Conservation (phyloP, 2,329 filamentous ascomycete genomes). For the Exophiala alcalophila region DNA sequence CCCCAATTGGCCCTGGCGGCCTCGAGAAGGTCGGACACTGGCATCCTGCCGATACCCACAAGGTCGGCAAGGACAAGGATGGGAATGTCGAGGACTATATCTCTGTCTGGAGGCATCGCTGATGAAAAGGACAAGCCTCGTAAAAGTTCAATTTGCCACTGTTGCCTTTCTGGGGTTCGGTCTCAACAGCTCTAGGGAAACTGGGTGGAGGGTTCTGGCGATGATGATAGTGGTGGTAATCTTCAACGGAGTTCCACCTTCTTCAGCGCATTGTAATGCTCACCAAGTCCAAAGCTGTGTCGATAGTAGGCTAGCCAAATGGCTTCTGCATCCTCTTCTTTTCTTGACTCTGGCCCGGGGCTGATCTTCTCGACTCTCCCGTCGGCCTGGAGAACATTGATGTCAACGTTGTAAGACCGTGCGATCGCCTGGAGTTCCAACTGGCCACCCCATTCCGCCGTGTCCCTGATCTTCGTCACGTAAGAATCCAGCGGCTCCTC, state of each 20-base stretch:
- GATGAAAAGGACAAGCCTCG: no score
- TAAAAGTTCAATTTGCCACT: no score
- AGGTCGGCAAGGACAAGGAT: slow-evolving; percentile 48
- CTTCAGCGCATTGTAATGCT: slow-evolving; percentile 92
- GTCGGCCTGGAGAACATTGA: slow-evolving; percentile 79
- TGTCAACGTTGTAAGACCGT: slow-evolving; percentile 72
- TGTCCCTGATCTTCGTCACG: slow-evolving; percentile 72
- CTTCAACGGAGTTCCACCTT: slow-evolving; percentile 20
- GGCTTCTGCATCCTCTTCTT: slow-evolving; percentile 34
- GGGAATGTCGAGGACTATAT: slow-evolving; percentile 44
- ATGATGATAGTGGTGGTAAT: background rate
- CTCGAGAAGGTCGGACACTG: slow-evolving; percentile 53
- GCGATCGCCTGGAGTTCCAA: slow-evolving; percentile 84
- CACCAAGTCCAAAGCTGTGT: slow-evolving; percentile 88
- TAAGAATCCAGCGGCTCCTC: slow-evolving; percentile 76
- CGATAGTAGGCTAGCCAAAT: slow-evolving; percentile 95
- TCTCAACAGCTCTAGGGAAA: slow-evolving; percentile 2
- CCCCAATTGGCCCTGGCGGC: slow-evolving; percentile 40
- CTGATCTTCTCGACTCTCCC: slow-evolving; percentile 74
- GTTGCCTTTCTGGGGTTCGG: no score
- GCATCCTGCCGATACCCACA: slow-evolving; percentile 56
- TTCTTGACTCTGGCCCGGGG: slow-evolving; percentile 43
- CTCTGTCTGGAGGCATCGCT: slow-evolving; percentile 43
- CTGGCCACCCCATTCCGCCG: slow-evolving; percentile 94
- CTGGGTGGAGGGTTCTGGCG: background rate